Percentiles rank a stretch among this genome's conserved stretches.
These are phyloP conservation scores for Paraconiothyrium sp. DNA, from an alignment of 2,329 filamentous ascomycete genomes.

Conservation along the genomic window DNA sequence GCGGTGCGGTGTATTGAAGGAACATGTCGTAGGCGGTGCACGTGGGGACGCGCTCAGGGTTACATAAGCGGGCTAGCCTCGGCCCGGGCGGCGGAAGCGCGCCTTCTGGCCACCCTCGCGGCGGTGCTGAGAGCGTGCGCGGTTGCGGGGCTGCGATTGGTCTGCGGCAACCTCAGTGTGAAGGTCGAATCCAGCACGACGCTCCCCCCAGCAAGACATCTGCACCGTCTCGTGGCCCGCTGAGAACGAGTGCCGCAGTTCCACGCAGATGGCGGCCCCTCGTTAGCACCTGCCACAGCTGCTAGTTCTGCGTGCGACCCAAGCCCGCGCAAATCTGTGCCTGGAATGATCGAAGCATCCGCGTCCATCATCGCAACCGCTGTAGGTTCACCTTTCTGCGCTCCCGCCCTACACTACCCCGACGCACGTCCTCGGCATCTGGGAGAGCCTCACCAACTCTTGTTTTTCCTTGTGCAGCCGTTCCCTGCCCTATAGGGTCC, in stretches of 20 bases:
- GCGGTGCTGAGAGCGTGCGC: slow-evolving; percentile 22
- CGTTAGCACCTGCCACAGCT: slow-evolving; percentile 35
- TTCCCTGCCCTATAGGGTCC: slow-evolving; percentile 37
- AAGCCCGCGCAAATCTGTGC: slow-evolving; percentile 40
- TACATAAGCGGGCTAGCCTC: slow-evolving; percentile 5
- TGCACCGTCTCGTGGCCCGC: slow-evolving; percentile 48
- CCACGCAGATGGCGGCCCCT: slow-evolving; percentile 34
- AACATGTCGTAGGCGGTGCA: background rate
- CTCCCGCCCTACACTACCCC: slow-evolving; percentile 33
- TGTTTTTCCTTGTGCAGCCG: slow-evolving; percentile 36
- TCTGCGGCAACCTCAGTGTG: slow-evolving; percentile 26
- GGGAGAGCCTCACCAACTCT: slow-evolving; percentile 33
- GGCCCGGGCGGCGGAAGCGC: background rate
- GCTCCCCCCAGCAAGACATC: slow-evolving; percentile 31
- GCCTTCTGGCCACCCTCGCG: background rate
- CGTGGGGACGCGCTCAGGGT: background rate
- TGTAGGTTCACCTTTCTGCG: slow-evolving; percentile 36
- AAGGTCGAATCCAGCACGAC: slow-evolving; percentile 37
- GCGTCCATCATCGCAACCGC: slow-evolving; percentile 31
- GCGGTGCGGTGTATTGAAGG: too few species aligned
- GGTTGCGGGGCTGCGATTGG: slow-evolving; percentile 25
- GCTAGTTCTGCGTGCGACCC: slow-evolving; percentile 33
- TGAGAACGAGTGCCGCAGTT: slow-evolving; percentile 37
- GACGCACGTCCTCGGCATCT: slow-evolving; percentile 37
- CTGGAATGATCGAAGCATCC: slow-evolving; percentile 23